These are phyloP conservation scores for Termitomyces sp. DNA, from an alignment of 768 basidiomycete genomes.

Conservation along the genomic window DNA sequence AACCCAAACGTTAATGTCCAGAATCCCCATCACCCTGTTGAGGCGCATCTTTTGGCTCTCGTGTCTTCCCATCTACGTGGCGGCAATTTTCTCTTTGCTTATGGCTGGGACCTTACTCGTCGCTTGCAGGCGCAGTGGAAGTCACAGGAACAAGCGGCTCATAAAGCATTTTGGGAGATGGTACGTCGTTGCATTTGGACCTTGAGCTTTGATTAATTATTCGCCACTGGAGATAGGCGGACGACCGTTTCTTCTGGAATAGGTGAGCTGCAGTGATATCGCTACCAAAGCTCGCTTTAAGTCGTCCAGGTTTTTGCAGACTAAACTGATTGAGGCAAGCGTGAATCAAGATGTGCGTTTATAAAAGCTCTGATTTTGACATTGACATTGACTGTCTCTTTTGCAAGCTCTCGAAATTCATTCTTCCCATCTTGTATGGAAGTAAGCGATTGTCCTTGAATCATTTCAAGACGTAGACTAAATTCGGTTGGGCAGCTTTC, in stretches of 20 bases:
- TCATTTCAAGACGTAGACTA: conserved; percentile 1
- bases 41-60: conserved; percentile 82
- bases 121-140: conserved; percentile 81
- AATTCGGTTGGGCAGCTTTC: conserved; percentile 55
- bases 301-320: conserved; percentile 33
- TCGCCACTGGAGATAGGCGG: conserved; percentile 48
- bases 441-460: conserved; percentile 52
- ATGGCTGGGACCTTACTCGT: conserved; percentile 86
- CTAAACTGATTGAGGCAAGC: conserved; percentile 35
- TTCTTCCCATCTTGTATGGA: conserved; percentile 92
- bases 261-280: conserved; percentile 39
- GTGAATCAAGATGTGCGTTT: conserved; percentile 62
- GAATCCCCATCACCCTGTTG: conserved; percentile 77
- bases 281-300: not conserved
- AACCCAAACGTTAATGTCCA: conserved; percentile 65
- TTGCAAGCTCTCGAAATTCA: conserved; percentile 75
- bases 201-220: not conserved
- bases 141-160: conserved; percentile 44
- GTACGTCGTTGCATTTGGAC: conserved; percentile 36
- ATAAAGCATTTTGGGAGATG: conserved; percentile 71
- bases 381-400: conserved; percentile 10
- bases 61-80: conserved; percentile 78
- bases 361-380: not conserved
- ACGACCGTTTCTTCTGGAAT: conserved; percentile 99
- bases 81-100: conserved; percentile 88